Base-by-base conservation (phyloP, 331 rosid species). In the Arachis monticola region DNA sequence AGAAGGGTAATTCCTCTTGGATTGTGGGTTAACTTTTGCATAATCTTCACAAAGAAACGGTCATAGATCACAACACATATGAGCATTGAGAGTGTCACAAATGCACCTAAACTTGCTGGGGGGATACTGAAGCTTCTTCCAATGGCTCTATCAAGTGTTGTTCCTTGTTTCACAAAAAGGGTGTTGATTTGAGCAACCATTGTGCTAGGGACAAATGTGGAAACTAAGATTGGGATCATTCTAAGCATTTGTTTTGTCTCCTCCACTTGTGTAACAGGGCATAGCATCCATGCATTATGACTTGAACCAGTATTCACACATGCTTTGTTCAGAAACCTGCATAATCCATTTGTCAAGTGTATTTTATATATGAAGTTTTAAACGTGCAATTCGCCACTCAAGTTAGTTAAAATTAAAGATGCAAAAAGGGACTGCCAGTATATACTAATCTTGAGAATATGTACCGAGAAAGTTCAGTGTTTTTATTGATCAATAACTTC, bases 171-270 rank as follows among this genome's bases (percentile, higher is more conserved):
- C 72, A 90, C 70, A 75, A 88, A 92, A 0, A 92, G 80, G 1
- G 96, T 90, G 30, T 69, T 70, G 22, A 78, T 40, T n/a, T 88
- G 94, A 17, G 87, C 85, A 12, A 85, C 17, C 70, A 83, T 58
- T 56, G 85, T 64, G 72, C 87, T 88, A 2, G 97, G 96, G 10
- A 88, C 27, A 22, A 90, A 38, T 35, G 94, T 82, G 8, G 74
- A 83, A 27, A 75, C 32, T 70, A 84, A 69, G 65, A 92, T 71
- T 4, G 96, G 96, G 0, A 90, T 38, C 92, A 92, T 76, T 65
- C 82, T 88, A 10, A 85, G 59, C 84, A 92, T 90, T 83, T 90
- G 94, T 77, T 90, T 92, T 1, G 96, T 90, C 81, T 92, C 94
- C 67, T 92, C 94, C 0, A 90, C 96, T 73, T 90, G 87, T 31